Evolutionary conservation across 805 yeast species (phyloP), one percentile per base, ranked within the genome.

Genomic region (Metschnikowia noctiluminum): DNA sequence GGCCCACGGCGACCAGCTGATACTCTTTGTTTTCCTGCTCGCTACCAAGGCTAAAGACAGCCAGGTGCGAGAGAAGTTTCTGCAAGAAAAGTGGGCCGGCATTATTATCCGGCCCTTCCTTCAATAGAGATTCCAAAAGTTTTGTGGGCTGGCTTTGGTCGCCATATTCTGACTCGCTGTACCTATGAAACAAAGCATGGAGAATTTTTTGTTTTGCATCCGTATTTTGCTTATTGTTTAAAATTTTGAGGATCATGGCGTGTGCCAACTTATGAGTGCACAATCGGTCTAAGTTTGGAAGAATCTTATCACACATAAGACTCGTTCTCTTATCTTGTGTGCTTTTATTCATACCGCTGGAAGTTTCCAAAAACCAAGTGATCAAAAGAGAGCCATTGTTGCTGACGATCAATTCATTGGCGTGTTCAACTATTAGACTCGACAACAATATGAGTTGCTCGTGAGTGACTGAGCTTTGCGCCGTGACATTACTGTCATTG

Each of bases 321-420:
- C 72, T 68, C 64, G 84, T 87, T 58, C 92, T 79, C 38, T 28
- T 43, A 34, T 46, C 55, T 10, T 45, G 42, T 11, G 38, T 32
- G 58, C 82, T 77, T 36, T 84, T 83, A 14, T 37, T 43, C 10
- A 45, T 39, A 8, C 50, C 49, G 47, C 60, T 65, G 50, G 65
- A 73, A 1, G 97, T 88, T 62, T 94, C 99, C 62, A 94, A 77
- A 59, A 87, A 86, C 99, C 99, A 94, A 1, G 97, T 89, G 46
- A 94, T 79, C 57, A 94, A 75, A 54, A 94, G 71, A 1, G 96
- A 85, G 26, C 98, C 97, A 64, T 94, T 94, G 53, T 84, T 79
- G 64, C 91, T 90, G 6, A 84, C 78, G 0, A 90, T 89, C 57
- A 94, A 75, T 55, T 84, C 87, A 54, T 85, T 87, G 27, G 92